phyloP scores from a whole-genome alignment of 441 rosid species.

The Rhodomyrtus psidioides region DNA sequence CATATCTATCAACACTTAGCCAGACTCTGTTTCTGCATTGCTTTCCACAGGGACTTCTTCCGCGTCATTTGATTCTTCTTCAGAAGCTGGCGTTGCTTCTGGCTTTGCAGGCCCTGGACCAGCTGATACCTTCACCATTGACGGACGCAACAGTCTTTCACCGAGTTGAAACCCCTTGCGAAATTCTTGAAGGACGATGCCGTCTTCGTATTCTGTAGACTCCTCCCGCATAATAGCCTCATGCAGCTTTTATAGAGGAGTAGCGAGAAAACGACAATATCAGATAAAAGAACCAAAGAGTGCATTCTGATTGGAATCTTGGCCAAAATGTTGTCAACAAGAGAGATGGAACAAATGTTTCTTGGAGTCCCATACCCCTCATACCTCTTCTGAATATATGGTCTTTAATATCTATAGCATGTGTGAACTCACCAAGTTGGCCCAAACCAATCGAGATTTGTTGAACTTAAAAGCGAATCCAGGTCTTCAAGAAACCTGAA shows the following conservation, averaged over 20 bases:
- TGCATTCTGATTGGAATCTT: not conserved
- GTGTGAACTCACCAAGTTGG: slow-evolving; percentile 45
- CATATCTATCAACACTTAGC: slow-evolving; percentile 24
- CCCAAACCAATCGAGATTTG: slow-evolving; percentile 38
- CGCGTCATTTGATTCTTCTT: slow-evolving; percentile 19
- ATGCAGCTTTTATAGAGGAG: slow-evolving; percentile 53
- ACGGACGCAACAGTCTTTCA: slow-evolving; percentile 80
- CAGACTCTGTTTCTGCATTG: slow-evolving; percentile 24
- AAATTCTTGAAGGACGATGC: slow-evolving; percentile 63
- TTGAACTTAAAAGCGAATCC: slow-evolving; percentile 34
- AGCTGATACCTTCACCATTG: slow-evolving; percentile 98
- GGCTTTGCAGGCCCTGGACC: slow-evolving; percentile 85
- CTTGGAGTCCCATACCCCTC: not conserved
- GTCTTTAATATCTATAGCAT: not conserved
- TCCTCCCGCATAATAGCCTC: slow-evolving; percentile 96
- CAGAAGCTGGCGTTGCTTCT: slow-evolving; percentile 18
- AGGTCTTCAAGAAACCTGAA: slow-evolving; percentile 54
- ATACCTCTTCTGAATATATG: not conserved
- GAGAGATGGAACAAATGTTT: not conserved
- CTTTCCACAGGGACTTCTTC: slow-evolving; percentile 19
- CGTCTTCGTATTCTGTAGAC: slow-evolving; percentile 68
- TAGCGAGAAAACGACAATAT: slow-evolving; percentile 7
- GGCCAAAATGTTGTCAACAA: not conserved
- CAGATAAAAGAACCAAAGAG: not conserved
- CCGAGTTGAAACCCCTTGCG: slow-evolving; percentile 85